Base-by-base conservation (phyloP, 2,329 filamentous ascomycete genomes). In the Xylariaceae sp. region DNA sequence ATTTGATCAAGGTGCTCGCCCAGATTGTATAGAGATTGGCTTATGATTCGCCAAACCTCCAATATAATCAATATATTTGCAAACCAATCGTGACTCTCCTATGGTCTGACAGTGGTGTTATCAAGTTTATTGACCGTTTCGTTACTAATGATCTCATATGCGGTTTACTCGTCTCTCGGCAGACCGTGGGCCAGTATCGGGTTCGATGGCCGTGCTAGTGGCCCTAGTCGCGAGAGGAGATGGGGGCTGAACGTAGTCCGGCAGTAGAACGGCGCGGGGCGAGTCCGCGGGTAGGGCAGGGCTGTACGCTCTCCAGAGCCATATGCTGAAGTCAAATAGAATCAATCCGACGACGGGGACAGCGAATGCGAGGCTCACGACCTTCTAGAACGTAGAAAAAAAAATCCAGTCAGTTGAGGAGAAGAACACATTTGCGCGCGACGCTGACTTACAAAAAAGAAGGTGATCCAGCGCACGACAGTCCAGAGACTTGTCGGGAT, bases 1-100 rank as follows among this genome's bases (percentile, higher is more conserved):
- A 99, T 78, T 76, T 99, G 70, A 81, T 97, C 73, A 97, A 96
- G 81, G 90, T 95, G 44, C 71, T 97, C 62, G 82, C 88, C 67
- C 80, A 91, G 72, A 80, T 95, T 70, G 79, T 79, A 61, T 83
- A 77, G 65, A 65, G 56, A 30, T 30, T 58, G 39, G 47, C 58
- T 60, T 51, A 37, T 48, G 57, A 58, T 57, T 51, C 55, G 59
- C 23, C 56, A 59, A 58, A 64, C 8, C 52, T 18, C 42, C 30
- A 52, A 58, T 63, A 53, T 45, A 23, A 55, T 15, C n/a, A 50
- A 39, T 53, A 48, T 15, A 30, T 47, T 58, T 56, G 45, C 52
- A 45, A 57, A 56, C 15, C 39, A 55, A n/a, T 11, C 42, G 42
- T 15, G 30, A 60, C 53, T 30, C 49, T 53, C 23, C 4, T 30